Evolutionary conservation across 2,329 filamentous ascomycete species (phyloP), one percentile per base, ranked within the genome.

Genomic region (Leptographium wingfieldii): DNA sequence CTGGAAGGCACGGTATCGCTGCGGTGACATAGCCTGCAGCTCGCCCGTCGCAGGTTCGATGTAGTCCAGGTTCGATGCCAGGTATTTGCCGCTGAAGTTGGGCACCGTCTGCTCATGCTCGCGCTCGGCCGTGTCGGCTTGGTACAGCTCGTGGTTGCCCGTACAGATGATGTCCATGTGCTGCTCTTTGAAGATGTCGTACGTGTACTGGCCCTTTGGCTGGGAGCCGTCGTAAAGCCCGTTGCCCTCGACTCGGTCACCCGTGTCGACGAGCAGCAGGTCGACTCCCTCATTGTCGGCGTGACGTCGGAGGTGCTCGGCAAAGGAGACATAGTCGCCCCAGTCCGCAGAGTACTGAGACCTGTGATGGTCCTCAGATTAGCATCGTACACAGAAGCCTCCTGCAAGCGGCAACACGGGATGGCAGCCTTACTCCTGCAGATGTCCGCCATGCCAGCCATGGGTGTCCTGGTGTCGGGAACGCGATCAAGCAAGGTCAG

Each of bases 301-400:
- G 68, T 83, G 85, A 65, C 84, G 80, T 60, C 83, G 87, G 78
- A 99, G 83, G 69, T 92, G 90, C 43, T 86, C 78, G 40, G 91
- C 84, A 69, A 99, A 96, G 7, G 92, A 96, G 67, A 97, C 81
- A 73, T 97, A 99, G 74, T 99, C 94, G 61, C 94, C 94, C 91
- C 94, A 97, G 72, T 99, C 94, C 55, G 90, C 92, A 7, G 90
- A 92, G 73, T 95, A 99, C 62, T 94, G 92, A 3, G 90, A 80
- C 74, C 87, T 90, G 55, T 19, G 31, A 19, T 35, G 43, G 35
- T 5, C n/a, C 14, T 3, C n/a, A 16, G 12, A 25, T 31, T 16
- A 35, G 12, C 3, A 31, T 22, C 3, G 29, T 16, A 22, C 22
- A 38, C 3, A 22, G n/a, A 55, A 38, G 5, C 43, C 5, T 22